Base-by-base conservation (phyloP, 192 early-diverging fungal genomes). In the Podila verticillata region DNA sequence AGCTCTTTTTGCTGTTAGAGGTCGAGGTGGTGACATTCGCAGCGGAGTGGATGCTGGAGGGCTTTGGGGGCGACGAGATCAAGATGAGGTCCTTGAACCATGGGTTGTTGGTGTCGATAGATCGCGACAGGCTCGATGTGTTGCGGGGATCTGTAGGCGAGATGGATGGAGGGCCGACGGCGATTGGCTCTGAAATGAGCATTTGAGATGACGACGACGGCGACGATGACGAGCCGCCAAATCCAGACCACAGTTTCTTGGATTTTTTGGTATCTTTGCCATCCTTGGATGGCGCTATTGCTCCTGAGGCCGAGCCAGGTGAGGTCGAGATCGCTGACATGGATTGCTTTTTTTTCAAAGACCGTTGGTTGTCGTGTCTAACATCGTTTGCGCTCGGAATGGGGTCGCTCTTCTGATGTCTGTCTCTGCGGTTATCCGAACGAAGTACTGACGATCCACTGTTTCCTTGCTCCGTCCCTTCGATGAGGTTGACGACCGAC, bases 31-130 rank as follows among this genome's bases (percentile, higher is more conserved):
- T 2, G 2, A 24, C 51, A 9, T n/a, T 54, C 0, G 51, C 20
- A 7, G 51, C 51, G 20, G 22, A 24, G 24, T 54, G 51, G 0
- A 26, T 26, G 8, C 51, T 54, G 7, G 51, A 24, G n/a, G 51
- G 22, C 17, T 74, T 78, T 5, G 30, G 5, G 1, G 64, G 68
- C n/a, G 61, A n/a, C 1, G 63, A 65, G 5, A 77, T 48, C 24
- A 77, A 4, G 32, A 70, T 34, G 0, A 70, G 67, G 30, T 47
- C 48, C 32, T 65, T 65, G 2, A 70, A 26, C 67, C 68, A 69
- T 0, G 67, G 44, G 24, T 26, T 69, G 17, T 58, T 54, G 9
- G 68, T 34, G 19, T 66, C 67, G 5, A 29, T 6, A 31, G 61
- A 24, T 2, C 48, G 32, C 13, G 64, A 13, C 26, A 19, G 7